Conservation (phyloP, 345 rosid species). For the Eucalyptus erythrocorys region DNA sequence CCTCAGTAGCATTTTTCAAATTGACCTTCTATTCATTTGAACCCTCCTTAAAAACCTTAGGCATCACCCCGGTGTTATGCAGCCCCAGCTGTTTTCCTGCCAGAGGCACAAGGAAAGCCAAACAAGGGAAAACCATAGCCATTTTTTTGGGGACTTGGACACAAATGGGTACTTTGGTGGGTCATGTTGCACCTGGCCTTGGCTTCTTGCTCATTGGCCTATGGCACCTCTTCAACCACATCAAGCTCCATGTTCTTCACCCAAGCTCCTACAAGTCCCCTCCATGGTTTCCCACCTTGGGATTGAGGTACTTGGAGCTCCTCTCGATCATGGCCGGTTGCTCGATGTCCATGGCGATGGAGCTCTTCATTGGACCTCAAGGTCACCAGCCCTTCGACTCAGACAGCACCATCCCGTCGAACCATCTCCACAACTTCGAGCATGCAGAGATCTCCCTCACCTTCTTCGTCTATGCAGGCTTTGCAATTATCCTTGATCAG, state of each 20-base stretch:
- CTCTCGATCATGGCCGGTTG: slow-evolving; percentile 38
- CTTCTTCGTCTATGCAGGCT: slow-evolving; percentile 48
- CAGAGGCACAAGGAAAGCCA: neutral
- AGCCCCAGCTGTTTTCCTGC: neutral
- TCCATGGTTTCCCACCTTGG: slow-evolving; percentile 53
- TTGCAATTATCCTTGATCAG: slow-evolving; percentile 46
- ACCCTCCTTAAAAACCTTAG: neutral
- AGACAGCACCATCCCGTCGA: slow-evolving; percentile 68
- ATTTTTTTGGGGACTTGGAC: neutral
- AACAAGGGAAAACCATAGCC: neutral
- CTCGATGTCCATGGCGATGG: slow-evolving; percentile 54
- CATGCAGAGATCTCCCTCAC: slow-evolving; percentile 56
- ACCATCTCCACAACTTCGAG: slow-evolving; percentile 81
- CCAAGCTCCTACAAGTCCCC: slow-evolving; percentile 43
- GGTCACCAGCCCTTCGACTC: slow-evolving; percentile 66
- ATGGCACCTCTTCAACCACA: slow-evolving; percentile 79
- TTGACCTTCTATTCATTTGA: neutral
- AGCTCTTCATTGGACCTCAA: slow-evolving; percentile 62
- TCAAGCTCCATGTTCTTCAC: slow-evolving; percentile 38
- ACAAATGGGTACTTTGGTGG: slow-evolving; percentile 61
- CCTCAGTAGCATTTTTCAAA: neutral
- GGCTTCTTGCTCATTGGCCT: slow-evolving; percentile 54
- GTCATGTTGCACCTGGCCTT: slow-evolving; percentile 68
- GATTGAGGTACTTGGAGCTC: slow-evolving; percentile 53
- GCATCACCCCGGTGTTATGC: neutral